A percentile compares a stretch with the other conserved stretches of the same genome.
Evolutionary conservation across 1,284 basidiomycete species (phyloP).

Genomic region (Gymnopus androsaceus): DNA sequence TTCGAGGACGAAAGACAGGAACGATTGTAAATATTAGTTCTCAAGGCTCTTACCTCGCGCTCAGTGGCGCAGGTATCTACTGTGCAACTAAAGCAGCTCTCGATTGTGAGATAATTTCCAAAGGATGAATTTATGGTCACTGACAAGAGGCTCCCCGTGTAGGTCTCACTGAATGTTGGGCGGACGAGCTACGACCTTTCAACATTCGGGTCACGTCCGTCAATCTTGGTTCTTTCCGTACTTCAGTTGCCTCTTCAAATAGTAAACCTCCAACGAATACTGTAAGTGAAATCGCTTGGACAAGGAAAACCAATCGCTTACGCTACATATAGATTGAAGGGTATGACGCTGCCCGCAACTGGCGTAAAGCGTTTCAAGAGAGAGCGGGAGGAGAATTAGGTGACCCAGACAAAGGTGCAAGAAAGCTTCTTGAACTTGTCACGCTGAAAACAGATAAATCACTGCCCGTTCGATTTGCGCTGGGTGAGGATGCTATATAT

Average conservation of each 20-base stretch:
- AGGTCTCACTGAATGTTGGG: constrained; percentile 13
- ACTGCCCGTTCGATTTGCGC: constrained; percentile 1
- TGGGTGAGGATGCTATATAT: constrained; percentile 10
- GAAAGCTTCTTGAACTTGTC: constrained; percentile 13
- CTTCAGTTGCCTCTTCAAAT: constrained; percentile 5
- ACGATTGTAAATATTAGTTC: constrained; percentile 26
- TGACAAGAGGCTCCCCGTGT: neutral
- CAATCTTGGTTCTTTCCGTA: constrained; percentile 15
- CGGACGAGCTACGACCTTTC: constrained; percentile 15
- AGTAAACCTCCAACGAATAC: constrained; percentile 1
- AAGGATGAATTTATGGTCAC: too few species aligned
- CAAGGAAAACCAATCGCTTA: too few species aligned
- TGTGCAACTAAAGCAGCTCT: constrained; percentile 24
- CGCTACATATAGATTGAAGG: constrained; percentile 4
- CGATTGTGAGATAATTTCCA: constrained; percentile 12
- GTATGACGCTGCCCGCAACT: neutral
- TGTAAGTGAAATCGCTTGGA: constrained; percentile 1
- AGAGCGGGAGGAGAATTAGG: constrained; percentile 11
- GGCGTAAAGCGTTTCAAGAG: neutral
- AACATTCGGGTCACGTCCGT: constrained; percentile 13
- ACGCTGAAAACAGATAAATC: constrained; percentile 3
- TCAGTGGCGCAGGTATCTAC: constrained; percentile 21
- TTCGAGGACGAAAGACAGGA: constrained; percentile 18
- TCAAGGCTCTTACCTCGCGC: constrained; percentile 15
- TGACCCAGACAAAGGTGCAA: constrained; percentile 11